A percentile compares a stretch with the other conserved stretches of the same genome.
Evolutionary conservation across 2,329 filamentous ascomycete species (phyloP).

Genomic region (Calonectria leucothoes): DNA sequence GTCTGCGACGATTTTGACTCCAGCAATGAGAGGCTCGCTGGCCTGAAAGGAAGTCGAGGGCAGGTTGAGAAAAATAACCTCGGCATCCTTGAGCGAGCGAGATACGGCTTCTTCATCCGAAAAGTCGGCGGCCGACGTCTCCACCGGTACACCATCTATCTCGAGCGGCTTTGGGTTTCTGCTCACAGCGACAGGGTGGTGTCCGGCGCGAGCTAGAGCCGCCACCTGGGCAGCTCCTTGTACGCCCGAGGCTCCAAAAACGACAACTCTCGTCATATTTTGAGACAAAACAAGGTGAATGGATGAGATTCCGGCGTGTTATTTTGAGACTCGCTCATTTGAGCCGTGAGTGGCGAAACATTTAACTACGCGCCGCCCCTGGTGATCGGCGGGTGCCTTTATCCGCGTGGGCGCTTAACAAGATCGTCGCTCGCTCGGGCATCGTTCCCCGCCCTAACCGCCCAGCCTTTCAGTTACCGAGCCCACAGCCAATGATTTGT

Average conservation of each 20-base stretch:
- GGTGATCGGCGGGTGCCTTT: neutral
- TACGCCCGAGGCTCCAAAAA: neutral
- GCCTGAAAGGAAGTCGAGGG: neutral
- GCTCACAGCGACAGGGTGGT: neutral
- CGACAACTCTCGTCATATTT: neutral
- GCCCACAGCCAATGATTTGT: neutral
- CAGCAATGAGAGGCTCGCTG: neutral
- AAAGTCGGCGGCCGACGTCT: neutral
- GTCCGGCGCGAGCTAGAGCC: neutral
- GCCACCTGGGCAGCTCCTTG: neutral
- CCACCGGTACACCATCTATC: neutral
- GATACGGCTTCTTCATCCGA: neutral
- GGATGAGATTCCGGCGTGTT: neutral
- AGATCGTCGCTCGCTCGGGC: neutral
- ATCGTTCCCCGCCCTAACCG: neutral
- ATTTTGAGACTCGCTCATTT: neutral
- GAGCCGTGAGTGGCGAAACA: neutral
- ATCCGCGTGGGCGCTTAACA: neutral
- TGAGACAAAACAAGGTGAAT: too few species aligned
- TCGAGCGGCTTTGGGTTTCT: neutral
- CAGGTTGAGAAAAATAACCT: neutral
- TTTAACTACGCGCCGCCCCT: neutral
- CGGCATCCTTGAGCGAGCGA: neutral
- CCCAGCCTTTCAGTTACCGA: neutral
- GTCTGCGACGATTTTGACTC: neutral